Conservation (phyloP, 306 rosid genomes). For the Pueraria montana region DNA sequence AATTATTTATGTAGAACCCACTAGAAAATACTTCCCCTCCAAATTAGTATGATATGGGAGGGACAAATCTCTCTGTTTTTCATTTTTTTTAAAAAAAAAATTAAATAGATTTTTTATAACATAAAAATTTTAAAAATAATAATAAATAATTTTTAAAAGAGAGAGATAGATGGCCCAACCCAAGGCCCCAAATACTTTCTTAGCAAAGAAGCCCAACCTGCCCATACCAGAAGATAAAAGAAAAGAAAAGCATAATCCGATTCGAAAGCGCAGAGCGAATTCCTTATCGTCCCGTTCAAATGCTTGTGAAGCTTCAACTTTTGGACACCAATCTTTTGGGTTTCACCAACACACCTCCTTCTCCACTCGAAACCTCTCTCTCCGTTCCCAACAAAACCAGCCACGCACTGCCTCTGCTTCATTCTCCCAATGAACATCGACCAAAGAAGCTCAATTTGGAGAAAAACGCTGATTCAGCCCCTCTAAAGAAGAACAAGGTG, state of each 20-base stretch:
- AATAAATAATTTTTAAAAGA: no score
- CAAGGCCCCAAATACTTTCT: no score
- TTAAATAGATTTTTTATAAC: no score
- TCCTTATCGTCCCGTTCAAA: constrained; percentile 20
- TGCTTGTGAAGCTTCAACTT: constrained; percentile 64
- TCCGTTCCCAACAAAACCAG: constrained; percentile 45
- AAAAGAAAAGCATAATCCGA: neutral
- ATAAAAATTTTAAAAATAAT: no score
- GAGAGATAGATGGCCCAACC: no score
- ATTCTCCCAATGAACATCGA: constrained; percentile 41
- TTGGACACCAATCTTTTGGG: no score
- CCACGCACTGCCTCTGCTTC: constrained; percentile 29
- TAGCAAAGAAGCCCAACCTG: no score
- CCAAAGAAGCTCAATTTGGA: constrained; percentile 46
- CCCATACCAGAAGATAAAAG: neutral
- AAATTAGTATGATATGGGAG: no score
- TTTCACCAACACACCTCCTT: constrained; percentile 38
- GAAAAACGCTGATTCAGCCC: constrained; percentile 31
- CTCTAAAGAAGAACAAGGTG: constrained; percentile 48
- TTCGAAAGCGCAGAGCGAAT: neutral
- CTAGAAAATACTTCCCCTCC: no score
- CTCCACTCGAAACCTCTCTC: constrained; percentile 42
- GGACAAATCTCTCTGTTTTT: no score
- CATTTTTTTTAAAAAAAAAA: no score
- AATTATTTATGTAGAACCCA: no score